Conservation (phyloP, 1,284 basidiomycete genomes). For the Fistulinella staudtii region DNA sequence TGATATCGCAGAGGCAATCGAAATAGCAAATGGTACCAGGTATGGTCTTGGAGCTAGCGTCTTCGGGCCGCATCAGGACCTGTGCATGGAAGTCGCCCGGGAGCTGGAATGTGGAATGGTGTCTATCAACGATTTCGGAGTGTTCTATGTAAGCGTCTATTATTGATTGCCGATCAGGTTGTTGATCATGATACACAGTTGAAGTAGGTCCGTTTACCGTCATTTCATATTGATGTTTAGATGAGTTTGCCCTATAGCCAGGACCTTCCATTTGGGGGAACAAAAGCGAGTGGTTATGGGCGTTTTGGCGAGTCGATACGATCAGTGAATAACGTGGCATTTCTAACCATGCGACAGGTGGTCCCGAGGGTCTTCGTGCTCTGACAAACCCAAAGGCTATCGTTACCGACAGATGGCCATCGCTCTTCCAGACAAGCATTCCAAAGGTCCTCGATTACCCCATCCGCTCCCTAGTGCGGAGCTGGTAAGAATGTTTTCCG, state of each 20-base stretch:
- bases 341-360: slow-evolving; percentile 46
- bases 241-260: slow-evolving; percentile 54
- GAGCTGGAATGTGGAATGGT: slow-evolving; percentile 93
- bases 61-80: slow-evolving; percentile 78
- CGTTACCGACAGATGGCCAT: slow-evolving; percentile 82
- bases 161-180: slow-evolving; percentile 3
- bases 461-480: slow-evolving; percentile 72
- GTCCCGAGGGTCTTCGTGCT: slow-evolving; percentile 86
- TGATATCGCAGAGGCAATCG: slow-evolving; percentile 76
- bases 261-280: slow-evolving; percentile 91
- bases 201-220: slow-evolving; percentile 45
- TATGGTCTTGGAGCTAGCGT: slow-evolving; percentile 95
- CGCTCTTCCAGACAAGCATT: slow-evolving; percentile 78
- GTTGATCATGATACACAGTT: slow-evolving; percentile 38
- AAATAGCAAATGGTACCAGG: slow-evolving; percentile 80
- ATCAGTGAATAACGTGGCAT: slow-evolving; percentile 1
- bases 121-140: slow-evolving; percentile 91
- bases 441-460: slow-evolving; percentile 87
- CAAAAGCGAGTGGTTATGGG: slow-evolving; percentile 86
- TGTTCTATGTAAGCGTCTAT: slow-evolving; percentile 73
- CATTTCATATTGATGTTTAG: slow-evolving; percentile 6
- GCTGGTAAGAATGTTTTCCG: slow-evolving; percentile 60
- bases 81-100: slow-evolving; percentile 77
- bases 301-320: slow-evolving; percentile 64
- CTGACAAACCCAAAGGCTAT: slow-evolving; percentile 88